Evolutionary conservation across 148 eudicot species (phyloP).

Genomic region (Cornus kousa): DNA sequence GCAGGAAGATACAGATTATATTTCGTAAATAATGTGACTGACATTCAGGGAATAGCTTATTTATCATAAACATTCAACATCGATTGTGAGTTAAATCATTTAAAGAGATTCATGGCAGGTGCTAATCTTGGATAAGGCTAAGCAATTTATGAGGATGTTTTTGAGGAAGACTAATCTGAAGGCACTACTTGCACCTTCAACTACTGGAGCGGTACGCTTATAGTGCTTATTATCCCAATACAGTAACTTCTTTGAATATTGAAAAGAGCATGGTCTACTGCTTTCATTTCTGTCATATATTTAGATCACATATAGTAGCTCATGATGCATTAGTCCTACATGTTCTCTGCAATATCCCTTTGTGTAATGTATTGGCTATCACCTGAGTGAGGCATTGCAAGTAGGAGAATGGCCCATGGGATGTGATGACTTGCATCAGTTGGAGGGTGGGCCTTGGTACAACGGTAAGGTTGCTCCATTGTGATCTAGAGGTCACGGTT

Average conservation of each 20-base stretch:
- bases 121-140: constrained; percentile 14
- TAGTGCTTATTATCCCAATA: neutral
- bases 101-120: constrained; percentile 22
- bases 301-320: neutral
- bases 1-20: neutral
- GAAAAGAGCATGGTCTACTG: too few species aligned
- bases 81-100: neutral
- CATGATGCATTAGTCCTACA: neutral
- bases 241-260: neutral
- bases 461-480: too few species aligned
- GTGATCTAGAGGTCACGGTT: too few species aligned
- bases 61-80: too few species aligned
- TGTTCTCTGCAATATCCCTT: neutral
- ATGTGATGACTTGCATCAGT: too few species aligned
- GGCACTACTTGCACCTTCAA: constrained; percentile 58
- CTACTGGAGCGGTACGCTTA: constrained; percentile 47
- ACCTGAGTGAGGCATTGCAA: too few species aligned
- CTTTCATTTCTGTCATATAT: neutral
- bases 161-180: constrained; percentile 32
- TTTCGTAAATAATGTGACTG: neutral
- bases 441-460: too few species aligned
- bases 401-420: too few species aligned
- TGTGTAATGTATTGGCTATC: too few species aligned
- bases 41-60: neutral
- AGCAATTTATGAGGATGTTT: constrained; percentile 10